Evolutionary conservation across 2,329 filamentous ascomycete species (phyloP), one percentile per base, ranked within the genome.

Genomic region (Teratosphaeria epicoccoides): DNA sequence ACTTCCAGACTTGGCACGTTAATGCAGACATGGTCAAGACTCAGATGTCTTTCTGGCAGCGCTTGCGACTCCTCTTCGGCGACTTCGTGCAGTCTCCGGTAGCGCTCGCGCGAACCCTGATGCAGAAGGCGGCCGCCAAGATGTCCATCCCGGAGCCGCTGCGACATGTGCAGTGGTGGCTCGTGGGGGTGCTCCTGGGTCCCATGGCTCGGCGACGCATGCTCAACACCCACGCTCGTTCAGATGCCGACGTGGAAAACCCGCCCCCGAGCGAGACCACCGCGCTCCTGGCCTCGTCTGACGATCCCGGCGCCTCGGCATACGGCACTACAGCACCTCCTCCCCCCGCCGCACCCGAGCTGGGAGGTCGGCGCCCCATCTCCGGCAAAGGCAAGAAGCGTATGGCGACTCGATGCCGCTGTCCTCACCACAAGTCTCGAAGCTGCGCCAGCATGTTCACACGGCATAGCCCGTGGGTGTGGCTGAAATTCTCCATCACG

Each of bases 401-500:
- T 6, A 49, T 52, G 17, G 26, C 24, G 44, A 17, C 47, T 29
- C 24, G 43, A 52, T 37, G 50, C 24, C 46, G 28, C 23, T 55
- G 48, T 44, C 20, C 51, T 33, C 46, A 22, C 33, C 43, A 53
- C 26, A 40, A 43, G 9, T 25, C 17, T 24, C 29, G 6, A n/a
- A 43, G 28, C 24, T n/a, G 23, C 22, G 24, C 24, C 25, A 43
- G 9, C 28, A 9, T 24, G 20, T 24, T 37, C 37, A 26, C 28
- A 14, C 37, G 9, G 50, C 60, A 66, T 44, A 66, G 61, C 29
- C 63, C 73, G 7, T 66, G 64, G 52, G 59, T 75, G 33, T 76
- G 74, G 74, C 62, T 73, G 29, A 73, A 71, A 54, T 75, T 76
- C 57, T 73, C 70, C 9, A 60, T 75, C 47, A 72, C 72, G 12